Evolutionary conservation across 352 stramenopile genomes (phyloP), one percentile per base, ranked within the genome.

Genomic region (Phytophthora cactorum): DNA sequence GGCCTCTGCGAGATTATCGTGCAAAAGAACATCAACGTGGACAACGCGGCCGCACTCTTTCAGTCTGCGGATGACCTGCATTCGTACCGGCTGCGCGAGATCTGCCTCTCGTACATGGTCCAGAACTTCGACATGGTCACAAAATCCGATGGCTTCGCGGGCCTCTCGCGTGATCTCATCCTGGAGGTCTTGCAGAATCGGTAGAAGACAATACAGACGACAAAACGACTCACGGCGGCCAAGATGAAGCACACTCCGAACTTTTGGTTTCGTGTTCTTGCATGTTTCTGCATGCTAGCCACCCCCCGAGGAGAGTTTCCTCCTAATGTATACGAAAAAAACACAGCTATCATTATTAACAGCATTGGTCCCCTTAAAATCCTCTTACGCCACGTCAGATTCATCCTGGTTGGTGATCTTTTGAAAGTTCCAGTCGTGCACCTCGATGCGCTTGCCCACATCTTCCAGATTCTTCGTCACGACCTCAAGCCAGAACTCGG

Each of bases 81-180:
- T 49, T 91, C 89, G 11, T 69, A 82, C 32, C 86, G 91, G 25
- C 71, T 97, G 56, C 83, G 90, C 14, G 90, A 97, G 70, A 93
- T 97, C 22, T 97, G 91, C 59, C 78, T 97, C 17, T 79, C 79
- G 28, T 97, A 94, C 65, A 93, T 97, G 55, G 86, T 97, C 39
- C 83, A 87, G 22, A 89, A 97, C 74, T 97, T 97, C 60, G 91
- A 97, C 68, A 86, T 89, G 56, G 91, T 97, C 57, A 97, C 91
- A 60, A 97, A 97, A 75, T 96, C 88, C 11, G 89, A 97, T 69
- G 90, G 79, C 10, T 97, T 97, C 38, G 82, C 90, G 31, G 73
- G 78, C 52, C 78, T 97, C 52, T 96, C 86, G 41, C 79, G 90
- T 29, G 89, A 97, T 52, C 70, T 97, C 41, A 97, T 97, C 58